Evolutionary conservation across 495 filamentous ascomycete species (phyloP).

Genomic region (Aspergillus ellipticus): DNA sequence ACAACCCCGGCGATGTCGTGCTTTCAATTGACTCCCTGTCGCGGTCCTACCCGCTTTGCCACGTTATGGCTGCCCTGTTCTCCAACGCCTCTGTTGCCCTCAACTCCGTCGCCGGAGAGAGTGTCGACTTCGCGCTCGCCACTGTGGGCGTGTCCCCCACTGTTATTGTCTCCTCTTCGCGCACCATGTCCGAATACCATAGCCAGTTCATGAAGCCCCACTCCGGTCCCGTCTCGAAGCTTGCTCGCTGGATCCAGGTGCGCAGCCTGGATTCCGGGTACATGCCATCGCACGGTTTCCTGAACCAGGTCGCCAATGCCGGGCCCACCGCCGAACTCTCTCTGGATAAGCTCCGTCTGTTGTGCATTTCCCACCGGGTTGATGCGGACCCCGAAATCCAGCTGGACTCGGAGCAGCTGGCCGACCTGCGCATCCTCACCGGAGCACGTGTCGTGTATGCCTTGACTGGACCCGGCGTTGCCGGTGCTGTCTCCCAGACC

Average conservation of each 20-base stretch:
- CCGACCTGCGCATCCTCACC: conserved; percentile 75
- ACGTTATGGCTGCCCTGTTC: conserved; percentile 79
- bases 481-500: conserved; percentile 81
- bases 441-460: conserved; percentile 81
- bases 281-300: conserved; percentile 49
- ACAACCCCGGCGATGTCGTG: conserved; percentile 73
- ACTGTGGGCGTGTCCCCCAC: conserved; percentile 74
- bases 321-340: conserved; percentile 59
- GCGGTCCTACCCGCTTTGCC: conserved; percentile 70
- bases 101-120: conserved; percentile 74
- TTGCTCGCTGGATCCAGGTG: conserved; percentile 67
- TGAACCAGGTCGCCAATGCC: conserved; percentile 48
- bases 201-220: conserved; percentile 46
- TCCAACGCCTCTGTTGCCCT: conserved; percentile 82
- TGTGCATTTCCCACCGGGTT: conserved; percentile 39
- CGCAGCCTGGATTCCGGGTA: conserved; percentile 65
- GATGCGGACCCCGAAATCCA: conserved; percentile 29
- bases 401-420: conserved; percentile 64
- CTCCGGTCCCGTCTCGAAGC: conserved; percentile 47
- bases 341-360: conserved; percentile 66
- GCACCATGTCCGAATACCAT: conserved; percentile 66
- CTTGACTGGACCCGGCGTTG: conserved; percentile 73
- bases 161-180: conserved; percentile 73
- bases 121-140: conserved; percentile 66
- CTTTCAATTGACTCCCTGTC: conserved; percentile 83